Evolutionary conservation across 2,329 filamentous ascomycete genomes (phyloP).

Genomic region (Paraconiothyrium brasiliense): DNA sequence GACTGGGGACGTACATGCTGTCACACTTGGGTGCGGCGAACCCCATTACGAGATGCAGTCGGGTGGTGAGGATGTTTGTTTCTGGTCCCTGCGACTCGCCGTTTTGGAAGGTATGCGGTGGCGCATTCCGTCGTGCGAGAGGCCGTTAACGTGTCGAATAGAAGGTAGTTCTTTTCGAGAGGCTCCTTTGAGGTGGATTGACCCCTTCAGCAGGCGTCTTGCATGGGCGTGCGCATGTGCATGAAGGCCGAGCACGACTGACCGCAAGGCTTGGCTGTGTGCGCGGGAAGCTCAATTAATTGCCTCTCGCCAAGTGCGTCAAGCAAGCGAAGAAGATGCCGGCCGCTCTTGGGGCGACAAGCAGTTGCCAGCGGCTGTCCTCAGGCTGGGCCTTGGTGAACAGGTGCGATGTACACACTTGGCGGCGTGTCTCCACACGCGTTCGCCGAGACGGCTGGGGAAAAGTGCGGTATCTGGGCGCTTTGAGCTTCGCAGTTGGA

Average conservation of each 20-base stretch:
- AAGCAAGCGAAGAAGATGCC: constrained; percentile 16
- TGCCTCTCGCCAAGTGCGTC: constrained; percentile 28
- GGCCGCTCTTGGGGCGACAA: constrained; percentile 25
- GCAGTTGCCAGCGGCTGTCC: constrained; percentile 21
- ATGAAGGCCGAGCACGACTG: constrained; percentile 19
- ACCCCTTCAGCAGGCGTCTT: constrained; percentile 5
- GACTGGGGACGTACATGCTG: constrained; percentile 18
- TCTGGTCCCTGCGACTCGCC: constrained; percentile 11
- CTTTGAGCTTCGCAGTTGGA: constrained; percentile 40
- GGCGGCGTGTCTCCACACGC: constrained; percentile 36
- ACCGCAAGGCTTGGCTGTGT: constrained; percentile 4
- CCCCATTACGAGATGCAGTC: constrained; percentile 6
- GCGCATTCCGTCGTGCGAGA: constrained; percentile 1
- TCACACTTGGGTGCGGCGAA: constrained; percentile 18
- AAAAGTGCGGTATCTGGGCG: constrained; percentile 27
- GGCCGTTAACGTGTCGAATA: neutral
- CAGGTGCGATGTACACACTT: constrained; percentile 23
- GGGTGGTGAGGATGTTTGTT: constrained; percentile 24
- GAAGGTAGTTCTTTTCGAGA: neutral
- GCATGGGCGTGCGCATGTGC: constrained; percentile 13
- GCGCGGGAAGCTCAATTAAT: neutral
- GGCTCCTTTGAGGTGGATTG: neutral
- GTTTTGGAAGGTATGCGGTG: neutral
- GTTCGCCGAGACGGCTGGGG: constrained; percentile 29
- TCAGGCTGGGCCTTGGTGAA: constrained; percentile 27